Percentiles rank a stretch among this genome's conserved stretches.
Conservation (phyloP, 2,329 filamentous ascomycete genomes). For the Colletotrichum lupini region DNA sequence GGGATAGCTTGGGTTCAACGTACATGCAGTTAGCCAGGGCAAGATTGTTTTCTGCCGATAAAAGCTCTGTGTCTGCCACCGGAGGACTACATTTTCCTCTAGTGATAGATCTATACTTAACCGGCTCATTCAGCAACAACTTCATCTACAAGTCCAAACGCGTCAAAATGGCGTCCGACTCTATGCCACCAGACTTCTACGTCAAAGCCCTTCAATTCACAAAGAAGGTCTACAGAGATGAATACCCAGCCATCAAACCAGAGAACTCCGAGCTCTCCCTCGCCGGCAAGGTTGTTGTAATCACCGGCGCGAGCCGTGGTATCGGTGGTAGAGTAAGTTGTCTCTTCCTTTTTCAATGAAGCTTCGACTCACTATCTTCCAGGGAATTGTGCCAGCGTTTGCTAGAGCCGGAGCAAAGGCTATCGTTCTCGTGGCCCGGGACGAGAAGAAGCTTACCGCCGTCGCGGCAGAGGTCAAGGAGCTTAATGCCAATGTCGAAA, state of each 20-base stretch:
- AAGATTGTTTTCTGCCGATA: neutral
- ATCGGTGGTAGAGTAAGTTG: conserved; percentile 56
- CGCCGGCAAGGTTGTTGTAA: conserved; percentile 63
- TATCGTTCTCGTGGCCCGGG: conserved; percentile 44
- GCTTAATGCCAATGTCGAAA: conserved; percentile 31
- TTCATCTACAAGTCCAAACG: neutral
- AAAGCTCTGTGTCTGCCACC: no score
- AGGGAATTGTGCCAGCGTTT: conserved; percentile 38
- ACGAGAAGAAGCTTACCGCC: conserved; percentile 46
- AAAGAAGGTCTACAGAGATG: neutral
- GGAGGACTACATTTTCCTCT: no score
- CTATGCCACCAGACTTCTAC: neutral
- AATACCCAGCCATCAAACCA: conserved; percentile 47
- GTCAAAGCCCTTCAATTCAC: conserved; percentile 17
- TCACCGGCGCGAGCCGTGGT: conserved; percentile 72
- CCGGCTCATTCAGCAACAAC: accelerated
- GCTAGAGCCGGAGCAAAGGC: conserved; percentile 37
- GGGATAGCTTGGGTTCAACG: no score
- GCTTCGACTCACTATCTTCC: neutral
- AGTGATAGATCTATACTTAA: neutral
- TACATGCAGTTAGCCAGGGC: neutral
- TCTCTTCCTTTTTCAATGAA: neutral
- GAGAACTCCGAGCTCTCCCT: conserved; percentile 48
- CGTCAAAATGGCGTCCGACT: neutral
- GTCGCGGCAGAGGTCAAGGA: conserved; percentile 48